Evolutionary conservation across 768 basidiomycete genomes (phyloP).

Genomic region (Lactifluus hygrophoroides): DNA sequence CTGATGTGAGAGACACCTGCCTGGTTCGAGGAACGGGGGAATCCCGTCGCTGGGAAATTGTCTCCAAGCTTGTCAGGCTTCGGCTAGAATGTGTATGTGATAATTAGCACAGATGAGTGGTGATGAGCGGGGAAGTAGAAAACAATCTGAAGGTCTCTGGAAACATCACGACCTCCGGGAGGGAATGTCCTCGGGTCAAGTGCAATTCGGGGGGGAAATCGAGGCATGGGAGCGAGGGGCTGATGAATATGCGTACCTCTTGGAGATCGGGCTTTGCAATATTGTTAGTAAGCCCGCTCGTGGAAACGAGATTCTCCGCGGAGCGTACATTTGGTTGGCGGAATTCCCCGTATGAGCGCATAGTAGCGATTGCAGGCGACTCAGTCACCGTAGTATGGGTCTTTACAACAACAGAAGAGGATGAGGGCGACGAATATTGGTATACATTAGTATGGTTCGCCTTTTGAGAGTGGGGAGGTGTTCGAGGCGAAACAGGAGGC

Average conservation of each 20-base stretch:
- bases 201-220: neutral
- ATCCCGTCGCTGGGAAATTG: neutral
- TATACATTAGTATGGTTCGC: neutral
- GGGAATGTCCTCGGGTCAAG: neutral
- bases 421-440: neutral
- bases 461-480: neutral
- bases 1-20: slow-evolving; percentile 11
- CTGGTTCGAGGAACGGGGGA: slow-evolving; percentile 1
- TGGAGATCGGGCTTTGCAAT: neutral
- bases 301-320: neutral
- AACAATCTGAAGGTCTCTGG: neutral
- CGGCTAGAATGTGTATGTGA: neutral
- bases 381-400: neutral
- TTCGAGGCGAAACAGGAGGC: slow-evolving; percentile 3
- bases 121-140: neutral
- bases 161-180: neutral
- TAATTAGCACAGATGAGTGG: neutral
- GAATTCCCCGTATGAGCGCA: neutral
- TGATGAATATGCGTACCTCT: slow-evolving; percentile 6
- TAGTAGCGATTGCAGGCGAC: neutral
- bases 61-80: neutral
- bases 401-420: neutral
- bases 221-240: neutral
- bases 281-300: neutral
- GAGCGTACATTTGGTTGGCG: neutral